Evolutionary conservation across 352 stramenopile species (phyloP).

Genomic region (Globisporangium megalacanthum): DNA sequence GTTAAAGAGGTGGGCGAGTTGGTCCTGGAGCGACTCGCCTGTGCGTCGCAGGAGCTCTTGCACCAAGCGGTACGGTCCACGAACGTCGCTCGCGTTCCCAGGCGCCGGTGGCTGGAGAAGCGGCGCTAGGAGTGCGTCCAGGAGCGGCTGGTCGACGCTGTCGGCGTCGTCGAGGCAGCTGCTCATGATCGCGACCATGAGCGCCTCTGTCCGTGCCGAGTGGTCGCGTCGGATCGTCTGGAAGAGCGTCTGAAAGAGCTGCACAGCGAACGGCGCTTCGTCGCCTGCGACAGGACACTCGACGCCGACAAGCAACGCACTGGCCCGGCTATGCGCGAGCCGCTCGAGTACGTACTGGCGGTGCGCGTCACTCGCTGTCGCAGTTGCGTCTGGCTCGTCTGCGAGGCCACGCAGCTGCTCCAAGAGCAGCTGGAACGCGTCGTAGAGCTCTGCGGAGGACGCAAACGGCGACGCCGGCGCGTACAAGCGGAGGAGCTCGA

Average conservation of each 20-base stretch:
- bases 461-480: conserved; percentile 61
- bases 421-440: conserved; percentile 64
- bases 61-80: conserved; percentile 50
- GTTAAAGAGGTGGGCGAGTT: conserved; percentile 79
- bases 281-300: conserved; percentile 37
- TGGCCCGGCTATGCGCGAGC: conserved; percentile 53
- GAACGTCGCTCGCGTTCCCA: conserved; percentile 13
- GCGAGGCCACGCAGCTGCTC: conserved; percentile 42
- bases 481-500: conserved; percentile 63
- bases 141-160: conserved; percentile 48
- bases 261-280: conserved; percentile 51
- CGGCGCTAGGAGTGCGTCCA: conserved; percentile 59
- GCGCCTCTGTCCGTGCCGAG: conserved; percentile 57
- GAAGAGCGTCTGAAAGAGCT: conserved; percentile 67
- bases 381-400: conserved; percentile 4
- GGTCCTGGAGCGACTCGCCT: conserved; percentile 55
- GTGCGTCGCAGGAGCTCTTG: conserved; percentile 72
- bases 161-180: conserved; percentile 72
- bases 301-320: conserved; percentile 43
- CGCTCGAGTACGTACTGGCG: conserved; percentile 65
- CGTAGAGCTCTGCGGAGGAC: conserved; percentile 62
- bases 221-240: conserved; percentile 56
- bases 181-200: conserved; percentile 74
- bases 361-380: conserved; percentile 30
- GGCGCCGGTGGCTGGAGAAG: conserved; percentile 23